A percentile compares a stretch with the other conserved stretches of the same genome.
Conservation (phyloP, 2,329 filamentous ascomycete species). For the Coniochaeta prunicola region DNA sequence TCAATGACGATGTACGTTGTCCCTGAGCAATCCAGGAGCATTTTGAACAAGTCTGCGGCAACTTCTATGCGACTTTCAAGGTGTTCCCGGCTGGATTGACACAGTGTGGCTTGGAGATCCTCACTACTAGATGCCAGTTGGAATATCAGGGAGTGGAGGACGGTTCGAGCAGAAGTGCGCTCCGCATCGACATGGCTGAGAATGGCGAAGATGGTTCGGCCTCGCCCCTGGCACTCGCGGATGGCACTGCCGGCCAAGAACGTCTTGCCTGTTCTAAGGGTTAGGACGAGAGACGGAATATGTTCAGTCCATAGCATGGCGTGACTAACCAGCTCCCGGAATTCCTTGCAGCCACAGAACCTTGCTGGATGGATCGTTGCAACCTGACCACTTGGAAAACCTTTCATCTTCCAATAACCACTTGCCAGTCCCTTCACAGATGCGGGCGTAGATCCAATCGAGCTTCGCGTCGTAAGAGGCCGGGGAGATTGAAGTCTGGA, state of each 20-base stretch:
- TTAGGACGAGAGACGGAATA: background rate
- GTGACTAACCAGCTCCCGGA: constrained; percentile 14
- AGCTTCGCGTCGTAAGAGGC: constrained; percentile 7
- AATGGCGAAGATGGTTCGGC: constrained; percentile 11
- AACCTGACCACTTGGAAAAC: constrained; percentile 10
- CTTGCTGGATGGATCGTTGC: background rate
- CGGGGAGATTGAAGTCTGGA: constrained; percentile 9
- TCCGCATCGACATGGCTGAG: constrained; percentile 8
- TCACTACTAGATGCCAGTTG: constrained; percentile 11
- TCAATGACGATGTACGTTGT: constrained; percentile 18
- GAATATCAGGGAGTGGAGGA: constrained; percentile 14
- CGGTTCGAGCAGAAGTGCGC: constrained; percentile 6
- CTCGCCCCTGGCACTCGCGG: constrained; percentile 2
- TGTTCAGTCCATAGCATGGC: background rate
- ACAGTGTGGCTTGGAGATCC: constrained; percentile 14
- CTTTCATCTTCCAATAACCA: constrained; percentile 6
- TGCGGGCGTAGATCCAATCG: constrained; percentile 4
- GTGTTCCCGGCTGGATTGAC: constrained; percentile 9
- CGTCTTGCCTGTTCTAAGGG: constrained; percentile 11
- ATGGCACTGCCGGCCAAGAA: constrained; percentile 8
- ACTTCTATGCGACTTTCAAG: constrained; percentile 13
- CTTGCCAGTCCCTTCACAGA: constrained; percentile 4
- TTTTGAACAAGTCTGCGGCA: constrained; percentile 14
- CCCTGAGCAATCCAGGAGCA: constrained; percentile 12
- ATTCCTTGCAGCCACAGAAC: constrained; percentile 17